A percentile compares a stretch with the other conserved stretches of the same genome.
These are phyloP conservation scores for Jacaranda mimosifolia DNA, from an alignment of 257 asterid genomes.

Conservation along the genomic window DNA sequence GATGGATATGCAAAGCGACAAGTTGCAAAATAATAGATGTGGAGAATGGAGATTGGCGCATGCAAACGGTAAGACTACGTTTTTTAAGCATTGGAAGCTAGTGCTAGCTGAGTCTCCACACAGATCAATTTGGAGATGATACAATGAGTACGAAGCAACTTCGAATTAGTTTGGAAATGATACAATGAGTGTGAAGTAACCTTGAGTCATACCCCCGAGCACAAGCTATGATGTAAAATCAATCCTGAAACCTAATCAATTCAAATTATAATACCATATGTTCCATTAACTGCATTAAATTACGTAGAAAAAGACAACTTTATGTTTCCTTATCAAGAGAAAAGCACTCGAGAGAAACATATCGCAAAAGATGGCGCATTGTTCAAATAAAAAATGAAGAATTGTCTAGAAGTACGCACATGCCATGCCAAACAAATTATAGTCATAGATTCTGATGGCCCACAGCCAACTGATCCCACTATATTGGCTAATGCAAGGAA, in stretches of 20 bases:
- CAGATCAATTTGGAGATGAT: not conserved
- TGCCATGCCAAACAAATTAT: not conserved
- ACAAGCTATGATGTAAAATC: not conserved
- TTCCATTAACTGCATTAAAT: not conserved
- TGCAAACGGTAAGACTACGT: not conserved
- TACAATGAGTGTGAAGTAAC: too few relatives aligned
- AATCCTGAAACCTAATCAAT: conserved; percentile 14
- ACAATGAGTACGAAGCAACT: not conserved
- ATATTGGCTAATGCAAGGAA: conserved; percentile 8
- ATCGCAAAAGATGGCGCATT: not conserved
- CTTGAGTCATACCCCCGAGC: too few relatives aligned
- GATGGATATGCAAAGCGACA: not conserved
- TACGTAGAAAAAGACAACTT: not conserved
- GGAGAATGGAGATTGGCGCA: not conserved
- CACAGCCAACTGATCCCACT: not conserved
- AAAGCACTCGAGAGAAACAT: not conserved
- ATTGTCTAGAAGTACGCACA: not conserved
- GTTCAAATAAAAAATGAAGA: not conserved
- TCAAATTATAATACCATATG: not conserved
- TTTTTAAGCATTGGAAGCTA: not conserved
- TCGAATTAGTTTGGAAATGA: not conserved
- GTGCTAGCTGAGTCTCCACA: conserved; percentile 8
- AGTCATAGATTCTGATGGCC: conserved; percentile 6
- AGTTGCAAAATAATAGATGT: not conserved
- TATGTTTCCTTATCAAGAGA: conserved; percentile 4